Evolutionary conservation across 2,329 filamentous ascomycete species (phyloP), one percentile per base, ranked within the genome.

Genomic region (Pyricularia pennisetigena): DNA sequence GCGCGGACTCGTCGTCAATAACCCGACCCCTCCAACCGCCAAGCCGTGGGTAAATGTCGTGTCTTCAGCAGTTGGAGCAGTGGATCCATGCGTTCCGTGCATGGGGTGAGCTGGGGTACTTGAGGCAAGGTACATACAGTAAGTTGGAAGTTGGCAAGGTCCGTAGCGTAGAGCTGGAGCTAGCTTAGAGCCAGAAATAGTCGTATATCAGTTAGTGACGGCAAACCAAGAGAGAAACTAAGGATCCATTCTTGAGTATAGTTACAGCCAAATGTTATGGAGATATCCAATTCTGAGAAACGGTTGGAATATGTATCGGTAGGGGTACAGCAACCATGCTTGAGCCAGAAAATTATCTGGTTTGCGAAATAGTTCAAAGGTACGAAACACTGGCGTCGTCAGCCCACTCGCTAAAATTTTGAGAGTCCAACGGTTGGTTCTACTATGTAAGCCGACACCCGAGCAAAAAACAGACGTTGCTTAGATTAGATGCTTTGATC

Each of bases 21-120:
- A 66, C 68, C 41, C 41, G 41, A 49, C 41, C 68, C 68, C 68
- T 67, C 68, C 68, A 69, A 69, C 67, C 10, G 30, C 62, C 65
- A 69, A 65, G 29, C 61, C 24, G 65, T 67, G 68, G 68, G 61
- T 63, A 69, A 69, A 64, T 62, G 35, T 20, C 26, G 61, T 65
- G 62, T 67, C 16, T 49, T 49, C 41, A 49, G 41, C 41, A 49
- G 41, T 49, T 49, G 41, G 41, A 49, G 41, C 41, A 49, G 41
- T 49, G 41, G 41, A 49, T 49, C 41, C 41, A 49, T 49, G 28
- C 41, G 65, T 49, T 54, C 41, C 28, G 24, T 54, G 65, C 65
- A 62, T 49, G 65, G 54, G 65, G 65, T 67, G 65, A 57, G 54
- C 65, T 49, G 41, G 41, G 41, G 41, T 49, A 49, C 41, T 20